Conservation (phyloP, 257 asterid species). For the Primulina tabacum region DNA sequence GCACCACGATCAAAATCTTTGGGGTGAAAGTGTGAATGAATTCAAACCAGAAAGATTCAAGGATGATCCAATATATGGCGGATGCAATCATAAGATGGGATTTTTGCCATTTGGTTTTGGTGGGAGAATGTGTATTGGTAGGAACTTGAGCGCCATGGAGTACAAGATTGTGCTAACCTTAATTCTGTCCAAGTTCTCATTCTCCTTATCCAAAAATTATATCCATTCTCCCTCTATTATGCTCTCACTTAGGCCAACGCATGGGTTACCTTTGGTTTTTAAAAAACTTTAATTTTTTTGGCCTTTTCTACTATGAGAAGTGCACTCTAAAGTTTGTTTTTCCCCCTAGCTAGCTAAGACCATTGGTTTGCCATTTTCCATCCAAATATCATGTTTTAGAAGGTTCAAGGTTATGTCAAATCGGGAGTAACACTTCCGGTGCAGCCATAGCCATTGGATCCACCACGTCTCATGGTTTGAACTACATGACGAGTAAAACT, state of each 20-base stretch:
- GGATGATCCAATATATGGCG: slow-evolving; percentile 43
- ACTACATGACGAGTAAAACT: too few species aligned
- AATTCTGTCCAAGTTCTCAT: slow-evolving; percentile 60
- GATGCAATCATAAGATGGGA: slow-evolving; percentile 90
- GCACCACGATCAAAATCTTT: slow-evolving; percentile 63
- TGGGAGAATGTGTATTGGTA: slow-evolving; percentile 87
- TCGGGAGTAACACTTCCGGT: too few species aligned
- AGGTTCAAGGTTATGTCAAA: too few species aligned
- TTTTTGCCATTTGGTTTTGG: slow-evolving; percentile 87
- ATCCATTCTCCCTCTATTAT: slow-evolving; percentile 56
- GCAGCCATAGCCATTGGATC: too few species aligned
- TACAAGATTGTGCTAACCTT: slow-evolving; percentile 58
- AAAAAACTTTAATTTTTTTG: slow-evolving; percentile 25
- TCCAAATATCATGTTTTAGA: too few species aligned
- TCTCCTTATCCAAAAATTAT: slow-evolving; percentile 65
- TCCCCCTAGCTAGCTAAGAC: too few species aligned
- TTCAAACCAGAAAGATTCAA: slow-evolving; percentile 72
- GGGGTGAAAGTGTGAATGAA: slow-evolving; percentile 79
- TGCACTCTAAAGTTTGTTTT: too few species aligned
- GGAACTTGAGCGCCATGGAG: slow-evolving; percentile 68
- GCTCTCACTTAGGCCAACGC: slow-evolving; percentile 80
- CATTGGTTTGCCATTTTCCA: too few species aligned
- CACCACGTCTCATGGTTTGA: too few species aligned
- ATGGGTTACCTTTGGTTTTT: slow-evolving; percentile 70
- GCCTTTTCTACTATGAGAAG: neutral